Evolutionary conservation across 139 green algal species (phyloP), one percentile per base, ranked within the genome.

Genomic region (Tetradesmus lagerheimii): DNA sequence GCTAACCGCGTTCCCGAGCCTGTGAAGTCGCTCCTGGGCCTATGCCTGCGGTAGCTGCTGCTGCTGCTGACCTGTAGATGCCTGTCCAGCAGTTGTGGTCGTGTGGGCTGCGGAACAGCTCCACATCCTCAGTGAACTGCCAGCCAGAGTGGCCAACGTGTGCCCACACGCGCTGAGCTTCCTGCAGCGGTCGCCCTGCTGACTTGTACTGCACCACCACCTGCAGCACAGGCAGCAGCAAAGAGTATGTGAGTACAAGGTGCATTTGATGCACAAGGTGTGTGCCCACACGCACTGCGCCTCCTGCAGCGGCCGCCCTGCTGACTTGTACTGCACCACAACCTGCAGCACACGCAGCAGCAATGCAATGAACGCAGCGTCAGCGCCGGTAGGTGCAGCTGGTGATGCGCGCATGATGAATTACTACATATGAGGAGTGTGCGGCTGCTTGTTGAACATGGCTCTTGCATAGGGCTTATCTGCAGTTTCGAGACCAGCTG

Each of bases 121-220:
- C 87, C 16, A 91, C 53, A 47, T 91, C 87, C 38, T 39, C 16
- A 47, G 87, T 86, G 16, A 31, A 47, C 57, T 85, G 79, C 87
- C 87, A 91, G 77, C 77, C 77, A 8, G 53, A 82, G 57, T 91
- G 87, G 62, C 87, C 87, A 12, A 86, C 87, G 29, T 91, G 87
- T 9, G 87, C 87, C 87, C 87, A 91, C 29, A 91, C 9, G 4
- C 87, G 57, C 25, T 87, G 45, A 3, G 76, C 78, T 14, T 66
- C 35, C 3, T 91, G 76, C 57, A 91, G 57, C 2, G 57, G 57
- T 5, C 78, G 78, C 38, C 62, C 64, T 38, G 47, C 53, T 25
- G 71, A 66, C 34, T 83, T 89, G 43, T 89, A 89, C 74, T 89
- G 85, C 15, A 89, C 66, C 41, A 89, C 41, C 16, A 83, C 71